A percentile compares a stretch with the other conserved stretches of the same genome.
Evolutionary conservation across 2,329 filamentous ascomycete species (phyloP).

Genomic region (Cladobotryum mycophilum): DNA sequence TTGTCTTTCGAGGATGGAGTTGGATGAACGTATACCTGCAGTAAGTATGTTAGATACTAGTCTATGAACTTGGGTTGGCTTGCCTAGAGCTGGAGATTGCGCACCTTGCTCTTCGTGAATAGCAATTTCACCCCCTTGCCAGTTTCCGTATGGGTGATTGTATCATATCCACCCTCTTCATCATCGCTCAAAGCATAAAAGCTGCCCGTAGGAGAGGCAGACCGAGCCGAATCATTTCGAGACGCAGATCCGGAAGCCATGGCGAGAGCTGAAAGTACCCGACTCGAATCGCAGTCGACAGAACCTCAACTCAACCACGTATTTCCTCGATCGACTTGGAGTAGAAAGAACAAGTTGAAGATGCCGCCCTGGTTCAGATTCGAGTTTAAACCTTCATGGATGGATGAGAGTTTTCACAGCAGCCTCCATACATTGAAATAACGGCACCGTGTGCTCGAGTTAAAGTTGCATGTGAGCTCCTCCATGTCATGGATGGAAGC

Average conservation of each 20-base stretch:
- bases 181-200: slow-evolving; percentile 97
- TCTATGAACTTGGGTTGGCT: background rate
- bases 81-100: slow-evolving; percentile 16
- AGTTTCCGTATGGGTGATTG: slow-evolving; percentile 71
- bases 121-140: slow-evolving; percentile 86
- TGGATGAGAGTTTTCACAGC: too few species aligned
- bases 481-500: background rate
- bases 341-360: too few species aligned
- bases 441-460: background rate
- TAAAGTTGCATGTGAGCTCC: slow-evolving; percentile 11
- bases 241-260: slow-evolving; percentile 7
- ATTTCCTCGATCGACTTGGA: too few species aligned
- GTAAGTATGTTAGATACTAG: slow-evolving; percentile 13
- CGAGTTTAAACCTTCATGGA: too few species aligned
- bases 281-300: too few species aligned
- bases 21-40: slow-evolving; percentile 88
- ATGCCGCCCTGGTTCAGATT: too few species aligned
- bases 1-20: slow-evolving; percentile 93
- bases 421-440: background rate
- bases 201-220: slow-evolving; percentile 70
- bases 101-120: slow-evolving; percentile 92
- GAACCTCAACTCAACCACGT: too few species aligned
- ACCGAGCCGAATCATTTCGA: slow-evolving; percentile 1
- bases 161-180: slow-evolving; percentile 92
- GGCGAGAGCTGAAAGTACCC: slow-evolving; percentile 1